Evolutionary conservation across 805 yeast species (phyloP).

Genomic region (Myxozyma sirexii): DNA sequence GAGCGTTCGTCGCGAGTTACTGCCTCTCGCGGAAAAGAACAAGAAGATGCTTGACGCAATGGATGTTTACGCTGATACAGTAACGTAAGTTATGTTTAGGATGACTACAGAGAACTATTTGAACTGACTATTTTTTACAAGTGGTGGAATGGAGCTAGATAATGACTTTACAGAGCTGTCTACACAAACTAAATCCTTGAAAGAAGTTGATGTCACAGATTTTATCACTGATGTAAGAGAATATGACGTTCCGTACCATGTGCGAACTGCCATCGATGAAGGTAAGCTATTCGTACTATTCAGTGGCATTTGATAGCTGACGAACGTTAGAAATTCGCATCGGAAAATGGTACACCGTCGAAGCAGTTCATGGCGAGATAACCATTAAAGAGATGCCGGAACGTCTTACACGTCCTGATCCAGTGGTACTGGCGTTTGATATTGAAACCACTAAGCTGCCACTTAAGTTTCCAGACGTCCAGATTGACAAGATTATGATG

Average conservation of each 20-base stretch:
- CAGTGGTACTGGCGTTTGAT: constrained; percentile 94
- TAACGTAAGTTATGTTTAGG: constrained; percentile 42
- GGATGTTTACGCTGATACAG: constrained; percentile 66
- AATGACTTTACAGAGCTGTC: constrained; percentile 34
- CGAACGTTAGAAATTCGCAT: constrained; percentile 61
- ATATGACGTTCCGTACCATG: constrained; percentile 96
- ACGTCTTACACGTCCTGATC: constrained; percentile 93
- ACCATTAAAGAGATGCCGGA: constrained; percentile 63
- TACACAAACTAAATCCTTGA: constrained; percentile 27
- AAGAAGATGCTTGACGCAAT: constrained; percentile 61
- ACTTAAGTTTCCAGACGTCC: constrained; percentile 89
- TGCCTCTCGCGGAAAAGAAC: constrained; percentile 73
- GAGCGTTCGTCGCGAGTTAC: constrained; percentile 68
- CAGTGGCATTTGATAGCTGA: background rate
- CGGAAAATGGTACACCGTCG: constrained; percentile 93
- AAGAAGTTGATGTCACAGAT: constrained; percentile 56
- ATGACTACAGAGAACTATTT: background rate
- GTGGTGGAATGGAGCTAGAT: constrained; percentile 42
- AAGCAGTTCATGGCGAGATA: constrained; percentile 60
- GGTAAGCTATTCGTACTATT: constrained; percentile 30
- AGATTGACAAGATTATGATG: constrained; percentile 95
- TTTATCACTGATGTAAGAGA: constrained; percentile 80
- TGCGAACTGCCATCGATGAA: constrained; percentile 90
- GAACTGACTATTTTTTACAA: constrained; percentile 35
- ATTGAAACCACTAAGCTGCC: constrained; percentile 98